Conservation (phyloP, 768 basidiomycete species). For the Cystobasidium ongulense region DNA sequence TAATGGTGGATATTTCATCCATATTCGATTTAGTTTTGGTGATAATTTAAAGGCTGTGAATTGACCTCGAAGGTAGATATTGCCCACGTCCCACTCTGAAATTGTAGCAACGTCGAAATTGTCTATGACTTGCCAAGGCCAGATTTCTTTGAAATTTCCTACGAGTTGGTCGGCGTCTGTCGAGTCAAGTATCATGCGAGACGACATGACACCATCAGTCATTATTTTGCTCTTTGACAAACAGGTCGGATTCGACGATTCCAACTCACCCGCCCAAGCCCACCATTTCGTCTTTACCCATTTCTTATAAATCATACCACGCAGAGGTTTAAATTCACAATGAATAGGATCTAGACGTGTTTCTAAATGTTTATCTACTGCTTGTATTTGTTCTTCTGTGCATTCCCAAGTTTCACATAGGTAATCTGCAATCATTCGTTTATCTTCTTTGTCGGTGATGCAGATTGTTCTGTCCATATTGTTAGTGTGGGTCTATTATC, state of each 20-base stretch:
- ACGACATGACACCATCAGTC: no score
- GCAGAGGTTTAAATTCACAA: constrained; percentile 22
- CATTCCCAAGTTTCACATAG: constrained; percentile 13
- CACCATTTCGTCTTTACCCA: constrained; percentile 21
- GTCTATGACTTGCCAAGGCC: constrained; percentile 14
- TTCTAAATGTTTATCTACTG: constrained; percentile 5
- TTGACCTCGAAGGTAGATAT: constrained; percentile 19
- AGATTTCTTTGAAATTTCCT: constrained; percentile 8
- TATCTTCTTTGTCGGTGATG: neutral
- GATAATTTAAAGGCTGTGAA: constrained; percentile 11
- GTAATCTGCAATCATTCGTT: neutral
- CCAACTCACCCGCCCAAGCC: constrained; percentile 13
- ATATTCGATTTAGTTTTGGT: neutral
- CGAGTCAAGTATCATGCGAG: no score
- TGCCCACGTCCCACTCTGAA: neutral
- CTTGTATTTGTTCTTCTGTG: constrained; percentile 7
- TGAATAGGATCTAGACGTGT: neutral
- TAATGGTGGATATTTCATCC: constrained; percentile 15
- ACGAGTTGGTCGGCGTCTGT: constrained; percentile 5
- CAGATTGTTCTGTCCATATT: constrained; percentile 1
- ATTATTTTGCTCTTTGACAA: no score
- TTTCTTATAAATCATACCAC: constrained; percentile 1
- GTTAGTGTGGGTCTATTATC: neutral
- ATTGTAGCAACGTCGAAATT: constrained; percentile 17
- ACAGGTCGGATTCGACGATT: no score